Evolutionary conservation across 345 rosid species (phyloP).

Genomic region (Camelina hispida): DNA sequence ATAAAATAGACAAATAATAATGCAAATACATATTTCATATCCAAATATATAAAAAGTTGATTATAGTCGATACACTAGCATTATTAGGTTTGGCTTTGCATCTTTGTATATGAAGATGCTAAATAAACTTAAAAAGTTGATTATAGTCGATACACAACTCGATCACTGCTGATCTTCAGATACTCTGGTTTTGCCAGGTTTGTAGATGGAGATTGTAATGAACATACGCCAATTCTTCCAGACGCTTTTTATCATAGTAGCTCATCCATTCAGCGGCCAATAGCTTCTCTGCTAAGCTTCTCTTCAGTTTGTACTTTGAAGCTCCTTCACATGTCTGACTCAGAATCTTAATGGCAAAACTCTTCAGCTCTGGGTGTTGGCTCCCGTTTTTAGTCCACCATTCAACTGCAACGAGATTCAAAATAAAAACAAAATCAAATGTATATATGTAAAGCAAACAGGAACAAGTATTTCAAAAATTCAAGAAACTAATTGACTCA

Average conservation of each 20-base stretch:
- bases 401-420: conserved; percentile 44
- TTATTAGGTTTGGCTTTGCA: not conserved
- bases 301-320: conserved; percentile 53
- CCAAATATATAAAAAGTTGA: not conserved
- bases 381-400: conserved; percentile 64
- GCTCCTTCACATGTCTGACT: conserved; percentile 68
- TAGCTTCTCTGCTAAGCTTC: conserved; percentile 56
- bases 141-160: not conserved
- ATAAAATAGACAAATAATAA: conserved; percentile 1
- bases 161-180: conserved; percentile 4
- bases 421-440: not conserved
- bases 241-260: conserved; percentile 29
- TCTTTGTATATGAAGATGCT: too few relatives aligned
- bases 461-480: not conserved
- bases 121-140: too few relatives aligned
- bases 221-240: conserved; percentile 46
- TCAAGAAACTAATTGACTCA: conserved; percentile 26
- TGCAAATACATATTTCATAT: not conserved
- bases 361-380: conserved; percentile 58
- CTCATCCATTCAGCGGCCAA: conserved; percentile 37
- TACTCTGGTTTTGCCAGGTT: conserved; percentile 32
- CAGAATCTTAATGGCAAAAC: conserved; percentile 52
- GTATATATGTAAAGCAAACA: not conserved
- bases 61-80: not conserved
- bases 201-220: conserved; percentile 59